These are phyloP conservation scores for Paramecium biaurelia DNA, from an alignment of 73 alveolate genomes.

Conservation along the genomic window DNA sequence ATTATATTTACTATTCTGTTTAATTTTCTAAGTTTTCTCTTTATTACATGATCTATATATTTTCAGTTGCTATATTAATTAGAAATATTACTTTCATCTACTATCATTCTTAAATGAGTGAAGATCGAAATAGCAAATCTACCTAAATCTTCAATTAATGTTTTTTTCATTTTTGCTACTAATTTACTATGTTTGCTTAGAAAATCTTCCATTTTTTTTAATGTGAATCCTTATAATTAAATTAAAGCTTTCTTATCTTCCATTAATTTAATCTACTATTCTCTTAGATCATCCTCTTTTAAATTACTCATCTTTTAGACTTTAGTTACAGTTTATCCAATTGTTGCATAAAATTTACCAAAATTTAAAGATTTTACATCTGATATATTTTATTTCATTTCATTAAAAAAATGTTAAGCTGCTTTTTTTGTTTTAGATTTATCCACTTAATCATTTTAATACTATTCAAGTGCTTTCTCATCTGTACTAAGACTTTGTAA, in stretches of 20 bases:
- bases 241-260: background rate
- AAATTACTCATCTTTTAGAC: conserved; percentile 13
- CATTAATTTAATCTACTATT: background rate
- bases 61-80: background rate
- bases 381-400: background rate
- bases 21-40: background rate
- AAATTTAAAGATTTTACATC: conserved; percentile 18
- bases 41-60: background rate
- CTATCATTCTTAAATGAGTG: background rate
- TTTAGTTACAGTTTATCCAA: background rate
- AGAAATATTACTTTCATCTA: background rate
- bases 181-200: background rate
- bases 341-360: background rate
- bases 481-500: background rate
- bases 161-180: conserved; percentile 4
- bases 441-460: background rate
- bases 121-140: background rate
- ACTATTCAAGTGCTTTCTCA: conserved; percentile 1
- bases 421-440: background rate
- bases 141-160: conserved; percentile 2
- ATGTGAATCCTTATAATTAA: background rate
- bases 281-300: background rate
- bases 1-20: background rate
- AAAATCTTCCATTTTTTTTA: conserved; percentile 23
- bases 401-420: background rate